Evolutionary conservation across 306 rosid species (phyloP).

Genomic region (Senna siamea): DNA sequence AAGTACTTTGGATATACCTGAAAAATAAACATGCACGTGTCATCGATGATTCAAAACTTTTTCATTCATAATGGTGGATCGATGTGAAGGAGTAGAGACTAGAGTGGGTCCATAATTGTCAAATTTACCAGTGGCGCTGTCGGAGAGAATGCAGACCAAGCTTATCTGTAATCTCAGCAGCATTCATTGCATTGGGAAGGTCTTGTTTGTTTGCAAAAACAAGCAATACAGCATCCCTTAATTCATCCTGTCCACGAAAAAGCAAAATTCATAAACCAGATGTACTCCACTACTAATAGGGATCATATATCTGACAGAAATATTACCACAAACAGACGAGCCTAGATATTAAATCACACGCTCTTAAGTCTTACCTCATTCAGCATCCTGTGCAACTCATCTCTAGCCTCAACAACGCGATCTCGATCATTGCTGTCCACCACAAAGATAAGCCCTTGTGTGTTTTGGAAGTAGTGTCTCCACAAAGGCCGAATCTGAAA

Average conservation of each 20-base stretch:
- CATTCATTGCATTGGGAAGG: constrained; percentile 79
- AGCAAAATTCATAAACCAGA: neutral
- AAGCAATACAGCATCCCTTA: constrained; percentile 72
- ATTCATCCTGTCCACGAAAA: constrained; percentile 54
- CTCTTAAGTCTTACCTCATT: constrained; percentile 67
- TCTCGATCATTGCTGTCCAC: constrained; percentile 78
- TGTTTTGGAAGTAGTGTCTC: constrained; percentile 80
- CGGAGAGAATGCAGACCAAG: constrained; percentile 70
- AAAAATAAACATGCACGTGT: constrained; percentile 20
- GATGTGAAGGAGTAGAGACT: neutral
- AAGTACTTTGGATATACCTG: constrained; percentile 78
- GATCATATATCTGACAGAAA: neutral
- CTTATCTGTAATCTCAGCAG: constrained; percentile 71
- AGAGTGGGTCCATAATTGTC: no score
- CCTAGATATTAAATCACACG: no score
- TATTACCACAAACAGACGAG: neutral
- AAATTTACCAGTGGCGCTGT: constrained; percentile 67
- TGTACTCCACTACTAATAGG: neutral
- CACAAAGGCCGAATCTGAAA: constrained; percentile 64
- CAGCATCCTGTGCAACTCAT: constrained; percentile 75
- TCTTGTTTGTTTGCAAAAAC: constrained; percentile 80
- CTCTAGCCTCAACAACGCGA: constrained; percentile 75
- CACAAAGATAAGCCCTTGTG: constrained; percentile 78
- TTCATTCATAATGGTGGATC: neutral
- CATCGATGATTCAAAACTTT: neutral